A percentile compares a stretch with the other conserved stretches of the same genome.
Evolutionary conservation across 768 basidiomycete genomes (phyloP).

Genomic region (Chalciporus pseudorubinellus): DNA sequence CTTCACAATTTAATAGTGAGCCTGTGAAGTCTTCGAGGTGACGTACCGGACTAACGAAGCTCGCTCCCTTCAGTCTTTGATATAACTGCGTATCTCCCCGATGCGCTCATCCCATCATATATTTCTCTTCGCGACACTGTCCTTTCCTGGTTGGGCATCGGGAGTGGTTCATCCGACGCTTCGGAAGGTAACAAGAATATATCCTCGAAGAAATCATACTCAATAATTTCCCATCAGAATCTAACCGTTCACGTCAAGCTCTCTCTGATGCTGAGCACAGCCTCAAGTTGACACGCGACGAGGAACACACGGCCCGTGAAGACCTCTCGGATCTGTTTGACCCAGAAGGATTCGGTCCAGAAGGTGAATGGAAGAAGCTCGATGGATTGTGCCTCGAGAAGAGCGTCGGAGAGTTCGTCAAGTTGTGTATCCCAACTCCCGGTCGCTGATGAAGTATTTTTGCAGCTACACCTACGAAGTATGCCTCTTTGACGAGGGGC

Average conservation of each 20-base stretch:
- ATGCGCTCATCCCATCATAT: slow-evolving; percentile 70
- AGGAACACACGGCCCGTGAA: slow-evolving; percentile 51
- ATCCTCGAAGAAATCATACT: not conserved
- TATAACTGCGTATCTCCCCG: slow-evolving; percentile 81
- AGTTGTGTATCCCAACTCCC: not conserved
- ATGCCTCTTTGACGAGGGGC: slow-evolving; percentile 86
- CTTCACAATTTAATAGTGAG: slow-evolving; percentile 56
- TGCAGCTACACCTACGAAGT: slow-evolving; percentile 89
- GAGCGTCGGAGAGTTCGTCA: slow-evolving; percentile 85
- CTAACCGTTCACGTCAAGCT: slow-evolving; percentile 60
- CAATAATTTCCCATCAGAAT: slow-evolving; percentile 37
- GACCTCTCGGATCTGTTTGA: slow-evolving; percentile 69
- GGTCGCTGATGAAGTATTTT: slow-evolving; percentile 7
- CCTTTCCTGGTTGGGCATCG: slow-evolving; percentile 66
- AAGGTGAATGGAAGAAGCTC: slow-evolving; percentile 97
- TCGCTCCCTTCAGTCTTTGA: slow-evolving; percentile 60
- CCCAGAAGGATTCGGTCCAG: slow-evolving; percentile 61
- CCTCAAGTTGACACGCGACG: slow-evolving; percentile 50
- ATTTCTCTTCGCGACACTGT: slow-evolving; percentile 61
- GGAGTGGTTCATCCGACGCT: slow-evolving; percentile 37
- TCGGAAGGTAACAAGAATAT: slow-evolving; percentile 38
- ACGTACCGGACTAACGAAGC: not conserved
- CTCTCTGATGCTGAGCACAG: slow-evolving; percentile 60
- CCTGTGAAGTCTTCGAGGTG: slow-evolving; percentile 6
- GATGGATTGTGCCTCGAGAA: slow-evolving; percentile 77